Conservation (phyloP, 805 yeast genomes). For the Candida wancherniae region DNA sequence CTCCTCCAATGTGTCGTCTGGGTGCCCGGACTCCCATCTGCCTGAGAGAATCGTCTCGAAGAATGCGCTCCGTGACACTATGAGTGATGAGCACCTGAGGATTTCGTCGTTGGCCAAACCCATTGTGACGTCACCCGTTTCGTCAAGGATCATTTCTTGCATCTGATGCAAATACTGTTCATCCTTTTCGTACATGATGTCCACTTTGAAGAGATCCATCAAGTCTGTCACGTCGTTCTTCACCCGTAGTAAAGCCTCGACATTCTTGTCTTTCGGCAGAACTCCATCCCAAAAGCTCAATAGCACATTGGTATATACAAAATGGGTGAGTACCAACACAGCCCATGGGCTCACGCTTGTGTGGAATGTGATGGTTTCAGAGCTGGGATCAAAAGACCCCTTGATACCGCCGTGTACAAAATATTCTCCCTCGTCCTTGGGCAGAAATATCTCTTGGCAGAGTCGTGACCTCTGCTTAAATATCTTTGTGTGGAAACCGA, state of each 20-base stretch:
- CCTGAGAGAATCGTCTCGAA: constrained; percentile 55
- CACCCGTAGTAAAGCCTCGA: constrained; percentile 24
- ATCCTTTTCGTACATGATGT: constrained; percentile 10
- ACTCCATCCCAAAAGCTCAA: constrained; percentile 45
- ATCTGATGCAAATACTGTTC: constrained; percentile 7
- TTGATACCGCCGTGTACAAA: constrained; percentile 22
- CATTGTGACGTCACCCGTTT: constrained; percentile 40
- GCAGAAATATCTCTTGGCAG: constrained; percentile 21
- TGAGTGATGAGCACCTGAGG: constrained; percentile 45
- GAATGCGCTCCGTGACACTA: constrained; percentile 55
- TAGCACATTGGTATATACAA: constrained; percentile 45
- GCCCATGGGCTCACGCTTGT: constrained; percentile 30
- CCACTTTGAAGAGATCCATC: constrained; percentile 16
- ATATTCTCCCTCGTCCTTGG: constrained; percentile 17
- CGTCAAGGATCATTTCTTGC: constrained; percentile 8
- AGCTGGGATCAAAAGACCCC: constrained; percentile 19
- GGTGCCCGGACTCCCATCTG: constrained; percentile 41
- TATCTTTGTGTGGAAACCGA: constrained; percentile 36
- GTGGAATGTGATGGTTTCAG: constrained; percentile 17
- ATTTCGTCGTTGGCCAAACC: constrained; percentile 44
- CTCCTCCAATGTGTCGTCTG: background rate
- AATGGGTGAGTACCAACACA: constrained; percentile 38
- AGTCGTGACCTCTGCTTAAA: constrained; percentile 28
- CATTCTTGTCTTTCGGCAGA: constrained; percentile 18
- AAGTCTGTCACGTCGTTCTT: constrained; percentile 25